A percentile compares a stretch with the other conserved stretches of the same genome.
Conservation (phyloP, 495 filamentous ascomycete species). For the Neurospora sp. region DNA sequence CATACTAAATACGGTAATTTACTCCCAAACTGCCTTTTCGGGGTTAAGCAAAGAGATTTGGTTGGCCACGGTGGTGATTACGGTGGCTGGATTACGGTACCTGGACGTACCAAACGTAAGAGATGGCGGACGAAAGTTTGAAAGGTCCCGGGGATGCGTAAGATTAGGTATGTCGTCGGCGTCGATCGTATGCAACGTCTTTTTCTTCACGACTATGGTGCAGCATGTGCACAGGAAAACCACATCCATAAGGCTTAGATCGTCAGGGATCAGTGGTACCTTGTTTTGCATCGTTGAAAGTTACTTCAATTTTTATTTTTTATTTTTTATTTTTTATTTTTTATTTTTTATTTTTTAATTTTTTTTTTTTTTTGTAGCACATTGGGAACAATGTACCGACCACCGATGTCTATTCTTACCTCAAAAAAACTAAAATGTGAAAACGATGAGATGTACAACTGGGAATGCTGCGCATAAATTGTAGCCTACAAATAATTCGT, state of each 20-base stretch:
- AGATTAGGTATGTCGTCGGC: not conserved
- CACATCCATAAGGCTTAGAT: not conserved
- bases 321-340: too few species aligned
- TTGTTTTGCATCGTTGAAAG: too few species aligned
- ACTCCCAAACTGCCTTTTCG: not conserved
- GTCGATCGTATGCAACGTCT: not conserved
- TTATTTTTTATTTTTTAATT: too few species aligned
- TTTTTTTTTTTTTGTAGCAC: too few species aligned
- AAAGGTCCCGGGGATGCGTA: not conserved
- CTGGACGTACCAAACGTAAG: not conserved
- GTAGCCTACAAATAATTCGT: too few species aligned
- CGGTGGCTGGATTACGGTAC: not conserved
- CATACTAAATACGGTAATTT: not conserved
- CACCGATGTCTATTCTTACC: too few species aligned
- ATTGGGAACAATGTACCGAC: too few species aligned
- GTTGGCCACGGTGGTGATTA: not conserved
- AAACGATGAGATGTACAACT: too few species aligned
- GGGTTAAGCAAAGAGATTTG: not conserved
- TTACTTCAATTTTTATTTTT: too few species aligned
- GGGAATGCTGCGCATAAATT: too few species aligned
- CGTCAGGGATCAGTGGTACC: not conserved
- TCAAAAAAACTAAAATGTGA: too few species aligned
- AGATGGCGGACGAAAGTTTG: not conserved
- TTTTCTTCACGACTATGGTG: not conserved
- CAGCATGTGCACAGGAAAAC: not conserved